Evolutionary conservation across 2,329 filamentous ascomycete genomes (phyloP).

Genomic region (Clarireedia hainanense): DNA sequence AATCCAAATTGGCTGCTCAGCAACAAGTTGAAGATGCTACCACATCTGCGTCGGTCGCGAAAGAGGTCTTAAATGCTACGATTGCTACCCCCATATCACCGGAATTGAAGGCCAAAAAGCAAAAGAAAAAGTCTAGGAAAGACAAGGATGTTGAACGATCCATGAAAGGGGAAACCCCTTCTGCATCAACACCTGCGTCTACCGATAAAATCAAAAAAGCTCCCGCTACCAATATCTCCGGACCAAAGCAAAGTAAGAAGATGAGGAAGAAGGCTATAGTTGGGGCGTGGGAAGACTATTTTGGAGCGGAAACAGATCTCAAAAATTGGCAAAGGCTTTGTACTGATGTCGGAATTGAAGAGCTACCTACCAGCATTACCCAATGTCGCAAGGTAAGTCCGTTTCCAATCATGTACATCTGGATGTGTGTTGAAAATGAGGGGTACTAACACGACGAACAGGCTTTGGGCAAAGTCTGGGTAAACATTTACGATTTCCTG

Average conservation of each 20-base stretch:
- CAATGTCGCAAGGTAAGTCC: conserved; percentile 37
- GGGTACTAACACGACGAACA: conserved; percentile 16
- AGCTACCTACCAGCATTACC: conserved; percentile 34
- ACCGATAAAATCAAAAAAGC: no score
- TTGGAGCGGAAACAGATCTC: conserved; percentile 25
- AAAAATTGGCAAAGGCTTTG: conserved; percentile 40
- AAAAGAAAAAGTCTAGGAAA: no score
- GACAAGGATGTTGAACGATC: no score
- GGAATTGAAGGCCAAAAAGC: no score
- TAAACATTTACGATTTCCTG: conserved; percentile 45
- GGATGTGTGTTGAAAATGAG: neutral
- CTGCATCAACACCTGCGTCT: no score
- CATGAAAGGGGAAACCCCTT: no score
- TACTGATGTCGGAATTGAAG: conserved; percentile 35
- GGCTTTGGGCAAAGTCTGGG: conserved; percentile 35
- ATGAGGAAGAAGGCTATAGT: conserved; percentile 9
- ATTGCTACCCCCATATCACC: no score
- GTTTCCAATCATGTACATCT: neutral
- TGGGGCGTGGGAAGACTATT: conserved; percentile 15
- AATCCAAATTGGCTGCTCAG: no score
- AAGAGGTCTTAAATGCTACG: no score
- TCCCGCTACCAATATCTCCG: no score
- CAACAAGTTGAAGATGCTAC: no score
- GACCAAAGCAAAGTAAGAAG: neutral
- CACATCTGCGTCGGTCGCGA: no score